These are phyloP conservation scores for Podila horticola DNA, from an alignment of 192 early-diverging fungal genomes.

Conservation along the genomic window DNA sequence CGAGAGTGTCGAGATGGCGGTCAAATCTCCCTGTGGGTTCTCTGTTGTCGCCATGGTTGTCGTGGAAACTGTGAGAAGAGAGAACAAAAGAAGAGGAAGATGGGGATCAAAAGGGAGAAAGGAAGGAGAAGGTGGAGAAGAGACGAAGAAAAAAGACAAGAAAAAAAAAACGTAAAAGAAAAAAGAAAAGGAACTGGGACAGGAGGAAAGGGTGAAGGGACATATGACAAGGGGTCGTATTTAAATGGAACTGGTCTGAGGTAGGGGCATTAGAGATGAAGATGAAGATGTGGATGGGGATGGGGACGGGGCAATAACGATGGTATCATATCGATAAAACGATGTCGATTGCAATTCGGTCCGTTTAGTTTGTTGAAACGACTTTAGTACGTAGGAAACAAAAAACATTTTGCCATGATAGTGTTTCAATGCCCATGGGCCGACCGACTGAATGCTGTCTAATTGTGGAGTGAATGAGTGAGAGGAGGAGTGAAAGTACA, in stretches of 20 bases:
- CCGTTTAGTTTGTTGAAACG: not conserved
- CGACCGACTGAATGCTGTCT: too few relatives aligned
- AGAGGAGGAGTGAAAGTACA: too few relatives aligned
- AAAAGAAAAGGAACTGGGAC: not conserved
- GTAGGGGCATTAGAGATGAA: not conserved
- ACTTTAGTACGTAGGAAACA: not conserved
- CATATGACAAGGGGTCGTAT: not conserved
- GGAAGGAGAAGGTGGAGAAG: not conserved
- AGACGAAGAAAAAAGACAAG: not conserved
- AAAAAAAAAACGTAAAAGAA: not conserved
- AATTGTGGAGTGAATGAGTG: too few relatives aligned
- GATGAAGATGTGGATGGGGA: not conserved
- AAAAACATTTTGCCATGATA: not conserved
- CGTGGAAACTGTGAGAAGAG: not conserved
- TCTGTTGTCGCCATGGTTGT: not conserved
- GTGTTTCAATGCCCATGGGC: not conserved
- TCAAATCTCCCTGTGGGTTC: not conserved
- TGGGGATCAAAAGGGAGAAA: not conserved
- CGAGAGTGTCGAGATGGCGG: slow-evolving; percentile 1
- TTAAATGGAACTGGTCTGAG: not conserved
- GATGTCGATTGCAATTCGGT: slow-evolving; percentile 1
- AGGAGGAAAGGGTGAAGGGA: not conserved
- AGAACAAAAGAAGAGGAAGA: not conserved
- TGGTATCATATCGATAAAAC: too few relatives aligned
- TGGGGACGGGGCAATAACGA: not conserved